phyloP scores from a whole-genome alignment of 768 basidiomycete species.

The Tricholoma furcatifolium region DNA sequence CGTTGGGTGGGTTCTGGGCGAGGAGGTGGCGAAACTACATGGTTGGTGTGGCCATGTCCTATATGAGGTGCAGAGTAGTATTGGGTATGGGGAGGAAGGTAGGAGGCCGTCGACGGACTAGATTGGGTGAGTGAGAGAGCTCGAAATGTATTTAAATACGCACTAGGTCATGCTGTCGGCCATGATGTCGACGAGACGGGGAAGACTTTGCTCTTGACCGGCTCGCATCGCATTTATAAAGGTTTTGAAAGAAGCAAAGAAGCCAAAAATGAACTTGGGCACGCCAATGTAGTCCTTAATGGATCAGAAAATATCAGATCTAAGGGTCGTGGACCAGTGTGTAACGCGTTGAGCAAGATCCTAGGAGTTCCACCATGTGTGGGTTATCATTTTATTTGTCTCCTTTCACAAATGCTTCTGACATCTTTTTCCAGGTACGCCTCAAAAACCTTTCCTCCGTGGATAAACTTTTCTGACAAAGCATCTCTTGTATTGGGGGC shows the following conservation, averaged over 20 bases:
- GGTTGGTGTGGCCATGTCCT: conserved; percentile 44
- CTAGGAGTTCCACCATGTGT: conserved; percentile 44
- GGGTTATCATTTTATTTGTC: conserved; percentile 42
- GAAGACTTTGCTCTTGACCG: conserved; percentile 33
- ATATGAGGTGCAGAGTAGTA: conserved; percentile 39
- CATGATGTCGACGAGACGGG: conserved; percentile 45
- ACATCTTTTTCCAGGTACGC: conserved; percentile 39
- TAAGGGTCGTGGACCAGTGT: conserved; percentile 62
- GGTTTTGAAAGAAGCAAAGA: conserved; percentile 34
- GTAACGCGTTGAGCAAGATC: conserved; percentile 37
- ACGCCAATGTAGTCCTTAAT: conserved; percentile 42
- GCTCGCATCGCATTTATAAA: conserved; percentile 55
- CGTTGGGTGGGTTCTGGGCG: conserved; percentile 54
- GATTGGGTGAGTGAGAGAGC: conserved; percentile 27
- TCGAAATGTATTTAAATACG: conserved; percentile 23
- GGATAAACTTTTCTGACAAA: conserved; percentile 15
- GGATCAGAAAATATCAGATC: conserved; percentile 69
- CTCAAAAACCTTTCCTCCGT: conserved; percentile 29
- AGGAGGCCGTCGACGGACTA: conserved; percentile 35
- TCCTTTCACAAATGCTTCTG: conserved; percentile 28
- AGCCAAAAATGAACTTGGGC: conserved; percentile 38
- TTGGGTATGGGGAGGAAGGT: conserved; percentile 36
- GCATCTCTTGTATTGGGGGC: not conserved
- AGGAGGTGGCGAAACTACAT: conserved; percentile 47
- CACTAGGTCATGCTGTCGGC: conserved; percentile 56